Conservation (phyloP, 179 eudicot species). For the Beta corolliflora region DNA sequence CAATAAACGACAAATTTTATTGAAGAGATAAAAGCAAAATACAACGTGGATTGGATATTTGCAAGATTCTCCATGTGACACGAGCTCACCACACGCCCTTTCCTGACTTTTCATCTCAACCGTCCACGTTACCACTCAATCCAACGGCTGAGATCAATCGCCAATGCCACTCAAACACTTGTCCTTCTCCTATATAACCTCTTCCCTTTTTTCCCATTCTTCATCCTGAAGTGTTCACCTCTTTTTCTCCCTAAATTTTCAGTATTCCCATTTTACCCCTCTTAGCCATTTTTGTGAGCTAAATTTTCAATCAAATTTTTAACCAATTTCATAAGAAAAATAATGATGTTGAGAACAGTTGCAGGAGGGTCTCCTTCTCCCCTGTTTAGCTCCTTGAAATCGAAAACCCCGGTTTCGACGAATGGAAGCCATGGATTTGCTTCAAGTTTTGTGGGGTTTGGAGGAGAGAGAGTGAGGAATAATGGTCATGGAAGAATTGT, state of each 20-base stretch:
- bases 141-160: slow-evolving; percentile 7
- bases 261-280: not conserved
- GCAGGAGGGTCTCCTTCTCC: slow-evolving; percentile 14
- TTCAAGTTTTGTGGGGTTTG: not conserved
- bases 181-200: slow-evolving; percentile 25
- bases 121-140: slow-evolving; percentile 26
- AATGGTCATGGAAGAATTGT: slow-evolving; percentile 23
- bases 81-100: slow-evolving; percentile 33
- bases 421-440: slow-evolving; percentile 11
- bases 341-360: slow-evolving; percentile 23
- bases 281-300: not conserved
- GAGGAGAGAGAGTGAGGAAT: not conserved
- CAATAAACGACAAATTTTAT: slow-evolving; percentile 8
- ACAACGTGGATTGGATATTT: slow-evolving; percentile 34
- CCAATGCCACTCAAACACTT: slow-evolving; percentile 30
- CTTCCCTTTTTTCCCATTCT: not conserved
- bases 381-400: slow-evolving; percentile 1
- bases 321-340: too few relatives aligned
- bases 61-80: slow-evolving; percentile 20
- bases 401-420: not conserved
- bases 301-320: too few relatives aligned
- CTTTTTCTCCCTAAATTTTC: too few relatives aligned
- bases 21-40: not conserved
- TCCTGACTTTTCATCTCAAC: not conserved
- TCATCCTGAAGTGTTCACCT: not conserved